These are phyloP conservation scores for Leishmania tarentolae DNA, from an alignment of 208 protist genomes.

Conservation along the genomic window DNA sequence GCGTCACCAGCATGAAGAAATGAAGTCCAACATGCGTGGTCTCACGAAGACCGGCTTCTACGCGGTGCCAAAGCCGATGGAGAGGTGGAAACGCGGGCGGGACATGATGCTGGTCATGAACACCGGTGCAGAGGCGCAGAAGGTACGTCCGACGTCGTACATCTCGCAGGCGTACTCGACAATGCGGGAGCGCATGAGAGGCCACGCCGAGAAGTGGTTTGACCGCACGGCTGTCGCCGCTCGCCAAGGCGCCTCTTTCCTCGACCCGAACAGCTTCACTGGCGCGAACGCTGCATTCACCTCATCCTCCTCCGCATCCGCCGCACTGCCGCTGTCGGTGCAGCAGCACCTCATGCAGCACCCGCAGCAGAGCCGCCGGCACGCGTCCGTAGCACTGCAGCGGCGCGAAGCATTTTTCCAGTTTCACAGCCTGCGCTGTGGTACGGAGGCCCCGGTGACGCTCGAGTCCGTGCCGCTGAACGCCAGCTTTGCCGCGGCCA, in stretches of 20 bases:
- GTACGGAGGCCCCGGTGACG: slow-evolving; percentile 26
- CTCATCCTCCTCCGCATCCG: not conserved
- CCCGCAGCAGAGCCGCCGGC: slow-evolving; percentile 28
- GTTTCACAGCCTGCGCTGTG: slow-evolving; percentile 31
- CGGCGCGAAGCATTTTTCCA: slow-evolving; percentile 38
- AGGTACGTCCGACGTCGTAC: slow-evolving; percentile 46
- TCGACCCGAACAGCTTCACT: slow-evolving; percentile 31
- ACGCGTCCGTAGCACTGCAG: slow-evolving; percentile 12
- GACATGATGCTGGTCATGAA: slow-evolving; percentile 74
- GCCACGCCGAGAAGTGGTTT: slow-evolving; percentile 51
- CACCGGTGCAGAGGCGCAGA: slow-evolving; percentile 49
- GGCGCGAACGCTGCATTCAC: not conserved
- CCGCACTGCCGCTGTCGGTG: slow-evolving; percentile 2
- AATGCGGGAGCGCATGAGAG: slow-evolving; percentile 38
- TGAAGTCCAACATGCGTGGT: slow-evolving; percentile 45
- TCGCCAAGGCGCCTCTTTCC: slow-evolving; percentile 25
- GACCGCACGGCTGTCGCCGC: slow-evolving; percentile 20
- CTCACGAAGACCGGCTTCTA: slow-evolving; percentile 71
- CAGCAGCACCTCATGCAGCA: slow-evolving; percentile 21
- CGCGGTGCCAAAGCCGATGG: slow-evolving; percentile 41
- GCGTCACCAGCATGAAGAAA: slow-evolving; percentile 47
- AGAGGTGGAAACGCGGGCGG: slow-evolving; percentile 64
- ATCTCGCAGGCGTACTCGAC: slow-evolving; percentile 54
- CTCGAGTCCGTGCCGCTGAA: slow-evolving; percentile 31
- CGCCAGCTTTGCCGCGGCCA: slow-evolving; percentile 11